Conservation (phyloP, 2,329 filamentous ascomycete species). For the Trichoderma brevicompactum region DNA sequence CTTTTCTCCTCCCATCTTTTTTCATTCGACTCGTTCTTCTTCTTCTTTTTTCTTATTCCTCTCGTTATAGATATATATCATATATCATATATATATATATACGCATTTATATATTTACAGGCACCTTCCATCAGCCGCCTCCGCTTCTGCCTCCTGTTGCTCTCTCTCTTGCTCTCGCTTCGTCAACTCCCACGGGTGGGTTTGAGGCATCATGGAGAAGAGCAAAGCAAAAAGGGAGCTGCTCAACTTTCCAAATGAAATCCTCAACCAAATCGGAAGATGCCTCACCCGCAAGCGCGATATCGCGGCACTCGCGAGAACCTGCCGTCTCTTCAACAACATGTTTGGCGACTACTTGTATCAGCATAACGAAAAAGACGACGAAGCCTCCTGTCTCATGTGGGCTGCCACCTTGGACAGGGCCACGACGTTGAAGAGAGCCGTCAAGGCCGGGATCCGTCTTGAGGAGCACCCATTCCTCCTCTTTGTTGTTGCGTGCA, state of each 20-base stretch:
- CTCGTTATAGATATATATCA: no score
- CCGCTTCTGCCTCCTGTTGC: no score
- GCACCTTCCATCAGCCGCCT: no score
- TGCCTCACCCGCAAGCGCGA: conserved; percentile 11
- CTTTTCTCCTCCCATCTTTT: not conserved
- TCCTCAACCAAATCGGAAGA: conserved; percentile 19
- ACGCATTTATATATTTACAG: no score
- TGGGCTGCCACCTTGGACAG: conserved; percentile 23
- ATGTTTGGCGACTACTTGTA: conserved; percentile 27
- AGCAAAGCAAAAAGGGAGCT: not conserved
- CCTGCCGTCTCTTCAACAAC: conserved; percentile 15
- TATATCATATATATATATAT: no score
- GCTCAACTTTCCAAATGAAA: conserved; percentile 17
- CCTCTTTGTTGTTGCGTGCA: conserved; percentile 10
- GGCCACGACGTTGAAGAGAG: conserved; percentile 9
- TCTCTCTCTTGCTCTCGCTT: no score
- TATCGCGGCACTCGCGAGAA: conserved; percentile 17
- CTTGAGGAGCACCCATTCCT: conserved; percentile 14
- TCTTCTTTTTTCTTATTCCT: not conserved
- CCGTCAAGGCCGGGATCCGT: conserved; percentile 16
- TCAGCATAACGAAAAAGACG: conserved; percentile 12
- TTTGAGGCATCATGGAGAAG: not conserved
- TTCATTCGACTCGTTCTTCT: not conserved
- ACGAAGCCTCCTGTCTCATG: conserved; percentile 3
- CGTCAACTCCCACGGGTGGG: not conserved